Conservation (phyloP, 306 rosid genomes). For the Pachyrhizus erosus region DNA sequence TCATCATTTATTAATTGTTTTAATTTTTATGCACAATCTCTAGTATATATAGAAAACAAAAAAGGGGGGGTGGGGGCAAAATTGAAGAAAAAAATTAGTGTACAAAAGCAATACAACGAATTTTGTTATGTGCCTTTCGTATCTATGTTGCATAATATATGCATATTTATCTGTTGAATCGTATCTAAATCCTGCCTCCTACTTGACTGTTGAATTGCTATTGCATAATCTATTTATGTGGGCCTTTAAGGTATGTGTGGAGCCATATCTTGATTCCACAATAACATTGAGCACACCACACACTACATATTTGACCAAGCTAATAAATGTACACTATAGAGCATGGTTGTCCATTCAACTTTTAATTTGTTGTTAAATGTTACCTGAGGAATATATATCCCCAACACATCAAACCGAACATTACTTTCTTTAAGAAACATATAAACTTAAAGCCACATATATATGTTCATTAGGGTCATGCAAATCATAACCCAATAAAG, state of each 20-base stretch:
- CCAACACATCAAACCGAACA: background rate
- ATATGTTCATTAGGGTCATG: background rate
- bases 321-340: background rate
- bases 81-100: background rate
- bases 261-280: conserved; percentile 34
- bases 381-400: background rate
- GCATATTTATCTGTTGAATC: background rate
- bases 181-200: conserved; percentile 13
- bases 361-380: background rate
- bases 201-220: background rate
- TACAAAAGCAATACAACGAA: background rate
- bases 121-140: background rate
- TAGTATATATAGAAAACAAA: background rate
- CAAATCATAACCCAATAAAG: conserved; percentile 29
- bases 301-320: conserved; percentile 9
- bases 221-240: conserved; percentile 25
- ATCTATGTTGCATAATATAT: conserved; percentile 9
- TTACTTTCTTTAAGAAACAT: conserved; percentile 13
- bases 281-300: conserved; percentile 14
- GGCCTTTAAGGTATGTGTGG: background rate
- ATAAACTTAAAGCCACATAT: background rate
- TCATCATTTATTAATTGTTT: background rate
- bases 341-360: conserved; percentile 14
- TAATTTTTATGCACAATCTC: background rate
- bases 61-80: too few species aligned